Evolutionary conservation across 495 filamentous ascomycete species (phyloP).

Genomic region (Tuber calosporum): DNA sequence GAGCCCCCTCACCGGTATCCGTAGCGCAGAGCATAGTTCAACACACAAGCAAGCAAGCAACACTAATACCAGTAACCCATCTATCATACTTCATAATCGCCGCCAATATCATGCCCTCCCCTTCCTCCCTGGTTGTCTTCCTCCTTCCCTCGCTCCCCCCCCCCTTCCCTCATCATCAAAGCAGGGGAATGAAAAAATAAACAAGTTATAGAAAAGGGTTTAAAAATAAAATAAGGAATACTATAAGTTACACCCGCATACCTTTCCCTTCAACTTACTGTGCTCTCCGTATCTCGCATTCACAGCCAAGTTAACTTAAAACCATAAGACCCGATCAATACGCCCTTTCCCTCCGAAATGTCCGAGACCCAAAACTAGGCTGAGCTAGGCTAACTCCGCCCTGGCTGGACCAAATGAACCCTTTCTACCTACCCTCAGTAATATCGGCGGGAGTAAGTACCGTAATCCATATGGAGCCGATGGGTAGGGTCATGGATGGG

Average conservation of each 20-base stretch:
- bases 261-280: neutral
- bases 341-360: neutral
- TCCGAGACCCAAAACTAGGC: neutral
- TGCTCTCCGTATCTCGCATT: neutral
- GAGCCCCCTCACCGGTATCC: neutral
- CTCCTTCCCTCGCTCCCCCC: neutral
- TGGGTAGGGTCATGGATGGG: neutral
- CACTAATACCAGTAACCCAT: neutral
- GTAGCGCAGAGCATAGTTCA: neutral
- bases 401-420: neutral
- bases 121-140: constrained; percentile 1
- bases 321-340: neutral
- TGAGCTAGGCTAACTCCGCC: neutral
- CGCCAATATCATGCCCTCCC: neutral
- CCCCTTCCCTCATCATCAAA: constrained; percentile 4
- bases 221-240: neutral
- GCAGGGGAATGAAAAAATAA: neutral
- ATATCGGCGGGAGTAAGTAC: neutral
- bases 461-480: neutral
- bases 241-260: neutral
- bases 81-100: neutral
- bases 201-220: neutral
- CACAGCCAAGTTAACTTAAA: neutral
- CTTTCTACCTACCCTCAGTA: neutral
- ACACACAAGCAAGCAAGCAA: neutral